Evolutionary conservation across 2,329 filamentous ascomycete genomes (phyloP).

Genomic region (Penicillium italicum): DNA sequence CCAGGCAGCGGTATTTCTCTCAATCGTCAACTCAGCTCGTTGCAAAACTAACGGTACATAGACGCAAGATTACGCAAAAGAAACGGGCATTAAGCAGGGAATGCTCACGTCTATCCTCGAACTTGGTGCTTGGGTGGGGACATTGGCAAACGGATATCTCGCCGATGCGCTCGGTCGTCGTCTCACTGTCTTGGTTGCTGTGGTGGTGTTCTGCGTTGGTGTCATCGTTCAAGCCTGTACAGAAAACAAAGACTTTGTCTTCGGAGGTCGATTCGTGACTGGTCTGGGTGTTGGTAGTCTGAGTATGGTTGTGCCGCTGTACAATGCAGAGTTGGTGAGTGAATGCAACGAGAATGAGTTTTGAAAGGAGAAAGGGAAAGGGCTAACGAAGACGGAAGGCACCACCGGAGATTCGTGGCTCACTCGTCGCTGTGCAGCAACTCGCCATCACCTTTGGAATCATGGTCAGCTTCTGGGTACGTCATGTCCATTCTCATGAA

Average conservation of each 20-base stretch:
- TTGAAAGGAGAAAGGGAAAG: fast-evolving
- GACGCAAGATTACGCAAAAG: conserved; percentile 29
- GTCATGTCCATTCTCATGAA: conserved; percentile 2
- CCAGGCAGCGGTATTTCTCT: conserved; percentile 43
- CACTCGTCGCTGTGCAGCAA: conserved; percentile 43
- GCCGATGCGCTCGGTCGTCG: conserved; percentile 37
- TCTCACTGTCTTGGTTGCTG: conserved; percentile 32
- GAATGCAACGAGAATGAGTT: not conserved
- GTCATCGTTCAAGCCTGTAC: conserved; percentile 40
- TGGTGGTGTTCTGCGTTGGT: conserved; percentile 36
- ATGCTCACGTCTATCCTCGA: conserved; percentile 42
- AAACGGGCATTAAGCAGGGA: conserved; percentile 29
- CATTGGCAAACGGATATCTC: conserved; percentile 37
- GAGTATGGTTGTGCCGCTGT: conserved; percentile 43
- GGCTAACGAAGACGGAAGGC: conserved; percentile 23
- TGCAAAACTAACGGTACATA: conserved; percentile 5
- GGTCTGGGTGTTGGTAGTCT: conserved; percentile 44
- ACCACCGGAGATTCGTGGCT: conserved; percentile 43
- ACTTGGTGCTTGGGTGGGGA: conserved; percentile 40
- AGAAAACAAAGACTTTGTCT: conserved; percentile 30
- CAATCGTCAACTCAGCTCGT: conserved; percentile 7
- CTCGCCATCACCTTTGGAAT: conserved; percentile 46
- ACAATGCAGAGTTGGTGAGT: conserved; percentile 36
- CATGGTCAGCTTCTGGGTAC: conserved; percentile 43
- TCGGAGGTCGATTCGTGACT: conserved; percentile 42